A percentile compares a stretch with the other conserved stretches of the same genome.
phyloP scores from a whole-genome alignment of 192 early-diverging fungal genomes.

The Backusella psychrophila region DNA sequence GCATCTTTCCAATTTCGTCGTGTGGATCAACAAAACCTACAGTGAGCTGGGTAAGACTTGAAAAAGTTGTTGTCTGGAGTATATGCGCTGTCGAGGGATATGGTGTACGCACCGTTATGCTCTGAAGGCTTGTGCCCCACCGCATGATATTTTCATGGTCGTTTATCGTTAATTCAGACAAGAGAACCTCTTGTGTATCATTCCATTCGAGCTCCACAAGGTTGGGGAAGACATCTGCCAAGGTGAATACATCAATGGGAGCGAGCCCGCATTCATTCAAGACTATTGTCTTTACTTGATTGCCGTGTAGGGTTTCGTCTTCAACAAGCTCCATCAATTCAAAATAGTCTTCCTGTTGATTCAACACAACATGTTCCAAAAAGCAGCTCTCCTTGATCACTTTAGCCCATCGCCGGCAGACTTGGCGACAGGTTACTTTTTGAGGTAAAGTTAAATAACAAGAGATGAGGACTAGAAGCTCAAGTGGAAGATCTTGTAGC shows the following conservation, averaged over 20 bases:
- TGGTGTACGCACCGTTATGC: background rate
- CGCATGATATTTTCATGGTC: background rate
- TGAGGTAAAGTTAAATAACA: background rate
- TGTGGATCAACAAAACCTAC: background rate
- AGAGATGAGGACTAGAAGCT: background rate
- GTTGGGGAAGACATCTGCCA: background rate
- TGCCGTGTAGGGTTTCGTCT: background rate
- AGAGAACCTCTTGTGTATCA: background rate
- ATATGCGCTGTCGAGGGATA: background rate
- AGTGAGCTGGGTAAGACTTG: background rate
- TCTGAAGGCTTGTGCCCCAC: background rate
- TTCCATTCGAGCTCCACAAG: background rate
- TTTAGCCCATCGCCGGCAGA: background rate
- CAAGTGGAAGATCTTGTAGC: background rate
- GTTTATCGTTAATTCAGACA: background rate
- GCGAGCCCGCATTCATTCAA: constrained; percentile 1
- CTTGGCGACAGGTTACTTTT: background rate
- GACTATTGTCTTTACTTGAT: background rate
- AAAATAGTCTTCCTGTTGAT: background rate
- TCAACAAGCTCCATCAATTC: background rate
- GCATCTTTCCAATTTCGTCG: background rate
- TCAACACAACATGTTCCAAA: background rate
- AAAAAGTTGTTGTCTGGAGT: background rate
- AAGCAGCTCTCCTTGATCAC: background rate
- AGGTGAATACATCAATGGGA: background rate